phyloP scores from a whole-genome alignment of 1,284 basidiomycete species.

The Stygiomarasmius scandens region DNA sequence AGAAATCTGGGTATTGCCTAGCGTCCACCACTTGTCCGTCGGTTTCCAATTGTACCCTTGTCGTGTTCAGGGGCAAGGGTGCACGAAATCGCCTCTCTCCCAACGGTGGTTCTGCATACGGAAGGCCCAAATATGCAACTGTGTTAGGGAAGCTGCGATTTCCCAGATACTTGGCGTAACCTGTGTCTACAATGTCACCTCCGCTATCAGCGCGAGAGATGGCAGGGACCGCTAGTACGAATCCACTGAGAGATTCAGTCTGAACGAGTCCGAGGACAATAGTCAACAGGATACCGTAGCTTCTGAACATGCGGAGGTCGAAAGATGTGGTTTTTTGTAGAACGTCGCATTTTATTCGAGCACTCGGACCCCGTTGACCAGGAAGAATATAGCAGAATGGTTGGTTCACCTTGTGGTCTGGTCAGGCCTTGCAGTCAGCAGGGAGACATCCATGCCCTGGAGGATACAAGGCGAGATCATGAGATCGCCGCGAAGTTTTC shows the following conservation, averaged over 20 bases:
- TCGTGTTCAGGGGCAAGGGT: slow-evolving; percentile 47
- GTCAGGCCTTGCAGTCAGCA: not conserved
- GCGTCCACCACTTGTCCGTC: slow-evolving; percentile 47
- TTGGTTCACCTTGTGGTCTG: not conserved
- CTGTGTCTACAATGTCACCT: slow-evolving; percentile 44
- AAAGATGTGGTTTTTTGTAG: too few relatives aligned
- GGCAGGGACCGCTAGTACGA: not conserved
- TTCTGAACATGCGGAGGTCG: too few relatives aligned
- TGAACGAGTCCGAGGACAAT: not conserved
- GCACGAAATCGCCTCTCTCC: slow-evolving; percentile 52
- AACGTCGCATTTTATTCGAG: too few relatives aligned
- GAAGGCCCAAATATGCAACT: slow-evolving; percentile 59
- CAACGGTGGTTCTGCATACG: slow-evolving; percentile 58
- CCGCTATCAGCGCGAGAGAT: slow-evolving; percentile 15
- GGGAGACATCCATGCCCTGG: not conserved
- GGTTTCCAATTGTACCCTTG: slow-evolving; percentile 35
- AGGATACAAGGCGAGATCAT: not conserved
- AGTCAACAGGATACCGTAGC: too few relatives aligned
- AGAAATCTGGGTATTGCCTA: slow-evolving; percentile 54
- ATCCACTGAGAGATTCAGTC: not conserved
- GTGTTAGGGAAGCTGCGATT: slow-evolving; percentile 54
- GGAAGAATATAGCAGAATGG: not conserved
- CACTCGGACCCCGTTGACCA: not conserved
- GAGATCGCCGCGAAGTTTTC: too few relatives aligned
- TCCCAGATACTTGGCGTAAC: slow-evolving; percentile 56